These are phyloP conservation scores for Dactylella cylindrospora DNA, from an alignment of 2,329 filamentous ascomycete species.

Conservation along the genomic window DNA sequence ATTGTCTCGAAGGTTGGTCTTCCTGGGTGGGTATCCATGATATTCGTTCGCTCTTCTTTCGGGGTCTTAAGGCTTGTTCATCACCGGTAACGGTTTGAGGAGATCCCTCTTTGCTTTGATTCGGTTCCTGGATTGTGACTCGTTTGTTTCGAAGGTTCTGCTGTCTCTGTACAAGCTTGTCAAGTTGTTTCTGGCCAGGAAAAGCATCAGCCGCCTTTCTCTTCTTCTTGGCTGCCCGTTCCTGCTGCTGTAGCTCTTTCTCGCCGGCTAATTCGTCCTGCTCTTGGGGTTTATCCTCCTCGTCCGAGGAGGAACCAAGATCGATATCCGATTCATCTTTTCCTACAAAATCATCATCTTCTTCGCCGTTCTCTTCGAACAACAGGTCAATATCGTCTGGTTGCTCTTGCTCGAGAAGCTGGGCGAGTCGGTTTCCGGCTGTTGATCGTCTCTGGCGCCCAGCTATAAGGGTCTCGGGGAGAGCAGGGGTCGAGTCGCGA, in stretches of 20 bases:
- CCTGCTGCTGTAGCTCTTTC: slow-evolving; percentile 74
- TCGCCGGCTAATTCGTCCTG: slow-evolving; percentile 81
- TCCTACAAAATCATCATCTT: slow-evolving; percentile 70
- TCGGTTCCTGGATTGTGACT: slow-evolving; percentile 37
- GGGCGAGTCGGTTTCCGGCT: slow-evolving; percentile 80
- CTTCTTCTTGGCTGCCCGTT: slow-evolving; percentile 67
- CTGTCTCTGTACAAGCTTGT: slow-evolving; percentile 34
- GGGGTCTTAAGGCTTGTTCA: slow-evolving; percentile 51
- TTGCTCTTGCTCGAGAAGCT: slow-evolving; percentile 72
- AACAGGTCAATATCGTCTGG: slow-evolving; percentile 67
- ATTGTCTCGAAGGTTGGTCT: slow-evolving; percentile 50
- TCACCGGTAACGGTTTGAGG: background rate
- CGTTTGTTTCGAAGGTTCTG: slow-evolving; percentile 34
- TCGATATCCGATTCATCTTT: slow-evolving; percentile 72
- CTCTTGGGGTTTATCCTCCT: slow-evolving; percentile 70
- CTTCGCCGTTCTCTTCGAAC: slow-evolving; percentile 69
- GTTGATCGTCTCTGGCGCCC: slow-evolving; percentile 74
- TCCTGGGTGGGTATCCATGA: slow-evolving; percentile 63
- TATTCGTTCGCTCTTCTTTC: slow-evolving; percentile 71
- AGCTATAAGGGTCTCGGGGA: slow-evolving; percentile 70
- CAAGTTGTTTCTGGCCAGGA: slow-evolving; percentile 49
- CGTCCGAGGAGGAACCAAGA: slow-evolving; percentile 81
- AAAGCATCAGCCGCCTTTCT: slow-evolving; percentile 77
- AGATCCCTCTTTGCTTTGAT: slow-evolving; percentile 5
- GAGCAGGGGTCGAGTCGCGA: slow-evolving; percentile 6